Percentiles rank a stretch among this genome's conserved stretches.
phyloP scores from a whole-genome alignment of 2,329 filamentous ascomycete species.

The Domatiomyces catenatus region DNA sequence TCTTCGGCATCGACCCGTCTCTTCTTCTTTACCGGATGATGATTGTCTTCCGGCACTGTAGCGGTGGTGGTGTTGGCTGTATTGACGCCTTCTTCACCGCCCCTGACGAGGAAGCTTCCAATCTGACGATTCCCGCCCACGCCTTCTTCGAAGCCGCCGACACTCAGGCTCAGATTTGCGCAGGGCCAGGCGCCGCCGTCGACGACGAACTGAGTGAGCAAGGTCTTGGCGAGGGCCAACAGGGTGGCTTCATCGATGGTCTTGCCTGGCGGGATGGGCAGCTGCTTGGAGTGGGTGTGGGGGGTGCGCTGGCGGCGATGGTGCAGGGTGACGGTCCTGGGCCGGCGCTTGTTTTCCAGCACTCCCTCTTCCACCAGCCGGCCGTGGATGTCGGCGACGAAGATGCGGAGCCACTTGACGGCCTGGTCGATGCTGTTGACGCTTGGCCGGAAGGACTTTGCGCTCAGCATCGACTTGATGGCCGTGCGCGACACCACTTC shows the following conservation, averaged over 20 bases:
- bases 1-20: constrained; percentile 27
- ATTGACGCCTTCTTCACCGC: constrained; percentile 33
- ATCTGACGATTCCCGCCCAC: constrained; percentile 74
- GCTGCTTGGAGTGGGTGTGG: constrained; percentile 52
- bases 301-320: constrained; percentile 55
- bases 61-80: constrained; percentile 12
- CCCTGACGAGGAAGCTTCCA: constrained; percentile 63
- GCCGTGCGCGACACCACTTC: constrained; percentile 84
- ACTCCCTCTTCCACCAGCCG: constrained; percentile 83
- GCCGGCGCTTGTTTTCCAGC: constrained; percentile 69
- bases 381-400: constrained; percentile 78
- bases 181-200: constrained; percentile 82
- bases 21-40: constrained; percentile 23
- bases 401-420: constrained; percentile 74
- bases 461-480: constrained; percentile 94
- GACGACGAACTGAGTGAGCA: constrained; percentile 61
- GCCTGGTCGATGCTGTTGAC: constrained; percentile 69
- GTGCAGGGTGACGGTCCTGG: constrained; percentile 72
- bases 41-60: constrained; percentile 18
- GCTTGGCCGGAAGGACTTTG: constrained; percentile 80
- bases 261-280: constrained; percentile 61
- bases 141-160: constrained; percentile 85
- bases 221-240: constrained; percentile 58
- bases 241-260: constrained; percentile 56
- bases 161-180: constrained; percentile 71